phyloP scores from a whole-genome alignment of 331 rosid species.

The Rosa hybrid region DNA sequence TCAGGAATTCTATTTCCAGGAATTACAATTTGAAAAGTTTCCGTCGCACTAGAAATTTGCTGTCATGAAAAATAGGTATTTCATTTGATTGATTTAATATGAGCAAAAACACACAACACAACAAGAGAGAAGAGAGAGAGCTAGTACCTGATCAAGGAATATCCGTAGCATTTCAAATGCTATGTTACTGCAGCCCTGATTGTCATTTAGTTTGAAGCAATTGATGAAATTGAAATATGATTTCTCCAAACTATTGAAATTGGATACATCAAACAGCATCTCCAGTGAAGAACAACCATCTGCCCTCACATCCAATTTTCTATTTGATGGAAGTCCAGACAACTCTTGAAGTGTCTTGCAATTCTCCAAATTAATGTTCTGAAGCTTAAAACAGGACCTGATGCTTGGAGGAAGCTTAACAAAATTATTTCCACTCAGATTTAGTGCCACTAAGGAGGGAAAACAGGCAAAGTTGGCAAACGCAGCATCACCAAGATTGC shows the following conservation, averaged over 20 bases:
- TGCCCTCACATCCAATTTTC: neutral
- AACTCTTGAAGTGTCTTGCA: slow-evolving; percentile 3
- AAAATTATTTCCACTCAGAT: neutral
- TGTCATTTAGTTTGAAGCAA: neutral
- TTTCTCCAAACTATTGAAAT: neutral
- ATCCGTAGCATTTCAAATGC: neutral
- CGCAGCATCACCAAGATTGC: neutral
- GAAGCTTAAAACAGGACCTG: neutral
- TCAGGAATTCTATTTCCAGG: slow-evolving; percentile 4
- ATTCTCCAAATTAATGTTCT: neutral
- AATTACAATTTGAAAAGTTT: neutral
- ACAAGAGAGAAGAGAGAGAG: neutral
- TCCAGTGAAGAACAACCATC: neutral
- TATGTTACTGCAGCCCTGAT: neutral
- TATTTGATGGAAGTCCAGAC: neutral
- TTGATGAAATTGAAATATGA: slow-evolving; percentile 1
- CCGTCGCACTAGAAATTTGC: neutral
- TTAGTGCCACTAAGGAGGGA: neutral
- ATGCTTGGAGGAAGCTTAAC: neutral
- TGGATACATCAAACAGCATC: neutral
- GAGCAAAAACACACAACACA: neutral
- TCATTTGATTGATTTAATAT: neutral
- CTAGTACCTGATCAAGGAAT: neutral
- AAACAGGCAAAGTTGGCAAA: neutral
- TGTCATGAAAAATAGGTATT: neutral